A percentile compares a stretch with the other conserved stretches of the same genome.
These are phyloP conservation scores for Penicillium lividum DNA, from an alignment of 495 filamentous ascomycete species.

Conservation along the genomic window DNA sequence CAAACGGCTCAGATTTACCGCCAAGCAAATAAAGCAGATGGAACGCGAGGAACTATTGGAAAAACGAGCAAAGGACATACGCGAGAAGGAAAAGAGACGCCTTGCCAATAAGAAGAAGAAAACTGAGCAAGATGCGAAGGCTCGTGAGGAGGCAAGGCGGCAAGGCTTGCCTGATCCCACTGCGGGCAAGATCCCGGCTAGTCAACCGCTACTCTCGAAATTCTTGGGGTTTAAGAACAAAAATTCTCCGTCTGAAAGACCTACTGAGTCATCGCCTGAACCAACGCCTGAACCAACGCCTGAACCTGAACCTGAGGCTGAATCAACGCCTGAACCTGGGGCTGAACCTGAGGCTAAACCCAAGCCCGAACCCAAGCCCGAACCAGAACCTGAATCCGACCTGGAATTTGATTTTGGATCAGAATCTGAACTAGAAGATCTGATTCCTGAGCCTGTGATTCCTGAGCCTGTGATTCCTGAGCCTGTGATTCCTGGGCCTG, in stretches of 20 bases:
- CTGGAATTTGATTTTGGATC: too few species aligned
- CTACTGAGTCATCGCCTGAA: not conserved
- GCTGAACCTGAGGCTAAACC: too few species aligned
- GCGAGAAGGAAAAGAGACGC: slow-evolving; percentile 44
- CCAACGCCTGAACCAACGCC: not conserved
- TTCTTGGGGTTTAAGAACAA: slow-evolving; percentile 34
- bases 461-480: too few species aligned
- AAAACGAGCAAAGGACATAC: slow-evolving; percentile 39
- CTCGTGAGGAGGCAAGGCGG: slow-evolving; percentile 43
- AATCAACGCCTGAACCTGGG: not conserved
- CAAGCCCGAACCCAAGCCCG: not conserved
- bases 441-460: too few species aligned
- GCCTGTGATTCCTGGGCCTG: too few species aligned
- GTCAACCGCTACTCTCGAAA: slow-evolving; percentile 47
- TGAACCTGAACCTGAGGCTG: not conserved
- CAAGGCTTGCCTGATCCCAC: slow-evolving; percentile 47
- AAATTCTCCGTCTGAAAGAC: not conserved
- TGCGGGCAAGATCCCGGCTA: slow-evolving; percentile 42
- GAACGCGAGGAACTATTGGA: slow-evolving; percentile 48
- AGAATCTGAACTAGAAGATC: too few species aligned
- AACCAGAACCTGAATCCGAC: not conserved
- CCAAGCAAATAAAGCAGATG: slow-evolving; percentile 43
- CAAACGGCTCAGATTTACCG: slow-evolving; percentile 42
- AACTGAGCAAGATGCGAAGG: slow-evolving; percentile 43
- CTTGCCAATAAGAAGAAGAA: slow-evolving; percentile 47